phyloP scores from a whole-genome alignment of 2,329 filamentous ascomycete species.

The Stagonosporopsis rhizophila region DNA sequence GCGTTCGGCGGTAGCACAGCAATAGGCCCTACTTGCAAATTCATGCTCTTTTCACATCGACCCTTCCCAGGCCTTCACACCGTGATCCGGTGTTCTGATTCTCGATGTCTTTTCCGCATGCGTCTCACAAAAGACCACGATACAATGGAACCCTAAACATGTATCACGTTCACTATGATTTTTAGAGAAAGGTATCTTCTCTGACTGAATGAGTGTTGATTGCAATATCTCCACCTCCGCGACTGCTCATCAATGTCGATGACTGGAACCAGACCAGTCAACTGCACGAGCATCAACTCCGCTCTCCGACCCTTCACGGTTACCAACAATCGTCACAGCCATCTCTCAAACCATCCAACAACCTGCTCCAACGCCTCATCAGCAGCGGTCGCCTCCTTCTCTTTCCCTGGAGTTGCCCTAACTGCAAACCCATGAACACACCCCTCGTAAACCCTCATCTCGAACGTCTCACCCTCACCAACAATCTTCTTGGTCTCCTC shows the following conservation, averaged over 20 bases:
- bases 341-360: constrained; percentile 33
- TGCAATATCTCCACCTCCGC: neutral
- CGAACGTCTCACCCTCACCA: constrained; percentile 24
- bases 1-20: neutral
- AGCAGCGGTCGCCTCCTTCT: constrained; percentile 25
- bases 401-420: constrained; percentile 27
- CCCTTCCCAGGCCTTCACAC: neutral
- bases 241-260: neutral
- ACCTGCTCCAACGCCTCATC: constrained; percentile 35
- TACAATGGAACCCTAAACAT: neutral
- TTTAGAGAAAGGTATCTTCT: neutral
- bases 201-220: neutral
- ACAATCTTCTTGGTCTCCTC: constrained; percentile 25
- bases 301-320: neutral
- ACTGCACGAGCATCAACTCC: neutral
- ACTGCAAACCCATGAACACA: constrained; percentile 37
- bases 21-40: neutral
- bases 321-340: constrained; percentile 23
- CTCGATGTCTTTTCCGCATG: neutral
- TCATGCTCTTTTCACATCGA: neutral
- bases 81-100: neutral
- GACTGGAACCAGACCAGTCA: too few species aligned
- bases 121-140: neutral
- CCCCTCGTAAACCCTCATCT: constrained; percentile 30
- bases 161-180: neutral